Conservation (phyloP, 331 rosid species). For the Malus hybrid region DNA sequence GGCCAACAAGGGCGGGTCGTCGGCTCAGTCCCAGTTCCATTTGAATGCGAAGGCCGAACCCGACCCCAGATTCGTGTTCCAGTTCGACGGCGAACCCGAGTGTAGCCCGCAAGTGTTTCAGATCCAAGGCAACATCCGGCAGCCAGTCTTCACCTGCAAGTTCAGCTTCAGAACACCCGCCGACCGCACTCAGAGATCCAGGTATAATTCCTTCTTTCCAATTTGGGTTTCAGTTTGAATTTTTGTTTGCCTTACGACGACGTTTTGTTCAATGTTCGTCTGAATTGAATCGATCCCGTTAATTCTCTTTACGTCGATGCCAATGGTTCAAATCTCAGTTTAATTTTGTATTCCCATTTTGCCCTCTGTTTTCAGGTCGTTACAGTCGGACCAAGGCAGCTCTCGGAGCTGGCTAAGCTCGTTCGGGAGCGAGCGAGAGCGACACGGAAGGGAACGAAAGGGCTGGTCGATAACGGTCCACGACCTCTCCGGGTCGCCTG, state of each 20-base stretch:
- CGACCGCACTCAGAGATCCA: conserved; percentile 60
- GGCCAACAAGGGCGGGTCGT: conserved; percentile 18
- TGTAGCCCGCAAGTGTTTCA: conserved; percentile 84
- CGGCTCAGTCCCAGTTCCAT: conserved; percentile 51
- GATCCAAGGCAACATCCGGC: conserved; percentile 65
- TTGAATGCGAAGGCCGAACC: conserved; percentile 70
- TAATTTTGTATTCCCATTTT: not conserved
- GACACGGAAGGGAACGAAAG: conserved; percentile 72
- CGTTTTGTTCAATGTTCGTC: not conserved
- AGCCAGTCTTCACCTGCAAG: conserved; percentile 78
- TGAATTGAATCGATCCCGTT: not conserved
- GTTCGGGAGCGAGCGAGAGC: conserved; percentile 86
- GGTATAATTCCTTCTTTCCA: conserved; percentile 23
- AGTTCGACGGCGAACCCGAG: conserved; percentile 82
- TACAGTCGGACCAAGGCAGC: conserved; percentile 35
- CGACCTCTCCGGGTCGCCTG: conserved; percentile 93
- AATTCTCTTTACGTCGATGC: not conserved
- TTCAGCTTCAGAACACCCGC: conserved; percentile 59
- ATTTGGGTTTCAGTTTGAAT: not conserved
- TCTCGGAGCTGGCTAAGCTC: conserved; percentile 66
- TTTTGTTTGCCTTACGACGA: not conserved
- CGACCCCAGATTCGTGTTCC: conserved; percentile 76
- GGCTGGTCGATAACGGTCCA: conserved; percentile 95
- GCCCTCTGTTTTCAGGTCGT: conserved; percentile 33
- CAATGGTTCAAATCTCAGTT: not conserved